Conservation (phyloP, 2,329 filamentous ascomycete species). For the Pseudonectria buxi region DNA sequence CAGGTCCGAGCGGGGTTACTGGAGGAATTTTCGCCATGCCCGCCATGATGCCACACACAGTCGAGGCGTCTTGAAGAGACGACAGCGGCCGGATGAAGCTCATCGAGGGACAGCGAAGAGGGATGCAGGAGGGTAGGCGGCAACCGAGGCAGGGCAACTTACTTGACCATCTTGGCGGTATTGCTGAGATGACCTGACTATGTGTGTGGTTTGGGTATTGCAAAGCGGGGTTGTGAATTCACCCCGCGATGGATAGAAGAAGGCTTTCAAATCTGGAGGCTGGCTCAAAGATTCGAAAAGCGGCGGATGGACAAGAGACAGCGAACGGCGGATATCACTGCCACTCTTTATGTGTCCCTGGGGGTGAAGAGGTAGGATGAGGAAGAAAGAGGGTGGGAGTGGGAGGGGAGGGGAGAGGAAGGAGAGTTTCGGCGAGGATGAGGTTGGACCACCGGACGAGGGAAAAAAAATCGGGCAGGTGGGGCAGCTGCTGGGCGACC, state of each 20-base stretch:
- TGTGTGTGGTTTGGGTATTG: conserved; percentile 27
- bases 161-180: conserved; percentile 99
- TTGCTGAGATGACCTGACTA: conserved; percentile 44
- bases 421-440: conserved; percentile 17
- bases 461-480: conserved; percentile 16
- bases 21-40: conserved; percentile 9
- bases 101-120: conserved; percentile 3
- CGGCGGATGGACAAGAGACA: conserved; percentile 31
- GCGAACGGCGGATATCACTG: conserved; percentile 30
- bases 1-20: conserved; percentile 36
- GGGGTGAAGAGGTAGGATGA: conserved; percentile 15
- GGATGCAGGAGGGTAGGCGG: conserved; percentile 4
- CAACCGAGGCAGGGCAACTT: conserved; percentile 45
- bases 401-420: conserved; percentile 19
- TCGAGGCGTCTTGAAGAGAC: conserved; percentile 1
- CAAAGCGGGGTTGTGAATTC: conserved; percentile 42
- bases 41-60: conserved; percentile 10
- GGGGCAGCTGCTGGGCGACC: conserved; percentile 9
- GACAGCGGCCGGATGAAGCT: not conserved
- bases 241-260: conserved; percentile 29
- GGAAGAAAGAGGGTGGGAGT: conserved; percentile 21
- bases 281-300: conserved; percentile 22
- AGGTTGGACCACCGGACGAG: not conserved
- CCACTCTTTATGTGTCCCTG: conserved; percentile 35
- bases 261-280: conserved; percentile 5